Evolutionary conservation across 2,329 filamentous ascomycete species (phyloP).

Genomic region (Paecilomyces niveus): DNA sequence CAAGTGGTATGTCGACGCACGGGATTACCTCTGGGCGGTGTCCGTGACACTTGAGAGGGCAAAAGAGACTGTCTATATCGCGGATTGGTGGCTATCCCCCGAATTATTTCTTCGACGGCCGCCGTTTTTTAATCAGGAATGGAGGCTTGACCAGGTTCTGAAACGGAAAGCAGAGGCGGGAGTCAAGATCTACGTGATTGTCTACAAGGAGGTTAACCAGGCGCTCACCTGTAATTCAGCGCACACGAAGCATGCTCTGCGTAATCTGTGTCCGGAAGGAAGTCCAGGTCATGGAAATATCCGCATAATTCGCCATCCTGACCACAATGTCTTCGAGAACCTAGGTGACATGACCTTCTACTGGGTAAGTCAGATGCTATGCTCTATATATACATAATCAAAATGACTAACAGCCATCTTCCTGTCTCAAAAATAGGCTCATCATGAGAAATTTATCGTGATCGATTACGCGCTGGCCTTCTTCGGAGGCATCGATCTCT

Average conservation of each 20-base stretch:
- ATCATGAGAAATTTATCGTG: slow-evolving; percentile 96
- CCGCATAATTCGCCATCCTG: slow-evolving; percentile 78
- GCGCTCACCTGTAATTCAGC: slow-evolving; percentile 85
- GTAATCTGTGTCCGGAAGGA: slow-evolving; percentile 72
- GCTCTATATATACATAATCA: neutral
- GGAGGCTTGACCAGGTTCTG: slow-evolving; percentile 75
- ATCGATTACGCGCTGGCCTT: slow-evolving; percentile 88
- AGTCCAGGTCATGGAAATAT: slow-evolving; percentile 83
- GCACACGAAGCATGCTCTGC: slow-evolving; percentile 84
- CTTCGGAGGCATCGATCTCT: slow-evolving; percentile 88
- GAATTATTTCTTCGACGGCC: slow-evolving; percentile 80
- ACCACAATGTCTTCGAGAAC: slow-evolving; percentile 92
- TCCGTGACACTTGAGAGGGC: slow-evolving; percentile 83
- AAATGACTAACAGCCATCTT: neutral
- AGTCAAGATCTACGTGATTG: slow-evolving; percentile 87
- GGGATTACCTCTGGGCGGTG: slow-evolving; percentile 94
- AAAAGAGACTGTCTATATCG: slow-evolving; percentile 90
- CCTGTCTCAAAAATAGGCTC: slow-evolving; percentile 48
- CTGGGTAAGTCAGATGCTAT: slow-evolving; percentile 46
- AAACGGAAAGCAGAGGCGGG: slow-evolving; percentile 86
- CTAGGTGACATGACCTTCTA: slow-evolving; percentile 94
- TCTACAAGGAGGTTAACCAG: slow-evolving; percentile 58
- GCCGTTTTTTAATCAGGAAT: slow-evolving; percentile 74
- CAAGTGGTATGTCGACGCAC: slow-evolving; percentile 96
- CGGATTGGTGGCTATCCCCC: slow-evolving; percentile 94